phyloP scores from a whole-genome alignment of 163 green algal genomes.

The Dunaliella salina region DNA sequence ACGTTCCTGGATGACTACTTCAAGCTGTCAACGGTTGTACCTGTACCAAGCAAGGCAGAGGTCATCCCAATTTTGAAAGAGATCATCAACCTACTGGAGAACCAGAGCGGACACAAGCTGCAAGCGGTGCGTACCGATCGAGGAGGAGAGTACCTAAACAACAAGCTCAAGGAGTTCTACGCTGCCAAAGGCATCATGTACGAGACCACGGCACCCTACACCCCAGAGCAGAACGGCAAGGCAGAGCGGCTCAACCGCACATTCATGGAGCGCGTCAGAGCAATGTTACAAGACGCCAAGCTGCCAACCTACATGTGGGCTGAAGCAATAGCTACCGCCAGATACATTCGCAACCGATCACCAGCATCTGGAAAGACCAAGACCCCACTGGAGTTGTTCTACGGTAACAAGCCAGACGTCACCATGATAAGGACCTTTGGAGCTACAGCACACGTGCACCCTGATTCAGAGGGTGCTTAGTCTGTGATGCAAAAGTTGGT shows the following conservation, averaged over 20 bases:
- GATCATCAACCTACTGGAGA: slow-evolving; percentile 23
- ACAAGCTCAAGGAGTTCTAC: slow-evolving; percentile 13
- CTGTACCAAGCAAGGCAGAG: no score
- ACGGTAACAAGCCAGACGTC: slow-evolving; percentile 23
- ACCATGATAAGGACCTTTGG: no score
- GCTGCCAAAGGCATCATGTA: slow-evolving; percentile 28
- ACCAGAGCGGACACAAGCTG: slow-evolving; percentile 3
- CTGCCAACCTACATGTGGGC: slow-evolving; percentile 25
- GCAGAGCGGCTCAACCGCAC: slow-evolving; percentile 11
- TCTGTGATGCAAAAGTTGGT: no score
- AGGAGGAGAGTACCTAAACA: slow-evolving; percentile 33
- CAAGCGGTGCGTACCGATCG: slow-evolving; percentile 31
- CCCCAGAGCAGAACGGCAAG: background rate
- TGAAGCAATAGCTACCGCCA: slow-evolving; percentile 25
- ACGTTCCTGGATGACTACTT: no score
- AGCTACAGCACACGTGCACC: no score
- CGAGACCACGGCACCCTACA: background rate
- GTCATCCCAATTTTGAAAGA: no score
- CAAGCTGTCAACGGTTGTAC: no score
- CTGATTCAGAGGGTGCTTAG: no score
- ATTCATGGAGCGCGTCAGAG: slow-evolving; percentile 14
- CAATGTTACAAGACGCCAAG: slow-evolving; percentile 20
- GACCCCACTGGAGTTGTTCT: slow-evolving; percentile 29
- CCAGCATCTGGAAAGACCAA: background rate
- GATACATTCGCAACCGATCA: slow-evolving; percentile 15